These are phyloP conservation scores for Brassica napus DNA, from an alignment of 345 rosid species.

Conservation along the genomic window DNA sequence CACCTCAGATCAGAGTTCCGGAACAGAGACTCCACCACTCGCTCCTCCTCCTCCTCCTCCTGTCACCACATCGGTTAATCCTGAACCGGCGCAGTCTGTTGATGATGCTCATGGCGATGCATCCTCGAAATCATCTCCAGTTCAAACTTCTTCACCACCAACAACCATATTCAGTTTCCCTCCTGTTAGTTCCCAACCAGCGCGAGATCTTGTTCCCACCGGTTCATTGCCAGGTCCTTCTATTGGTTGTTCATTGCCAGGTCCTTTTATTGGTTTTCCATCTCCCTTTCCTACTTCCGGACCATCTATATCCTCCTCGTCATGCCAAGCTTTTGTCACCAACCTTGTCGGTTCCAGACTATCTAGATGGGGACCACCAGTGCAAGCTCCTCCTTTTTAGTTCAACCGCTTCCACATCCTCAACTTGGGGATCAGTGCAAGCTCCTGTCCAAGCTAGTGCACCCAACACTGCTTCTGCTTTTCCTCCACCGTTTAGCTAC, in stretches of 20 bases:
- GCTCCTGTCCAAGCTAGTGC: conserved; percentile 1
- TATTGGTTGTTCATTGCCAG: neutral
- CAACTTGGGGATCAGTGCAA: neutral
- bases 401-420: neutral
- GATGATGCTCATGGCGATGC: neutral
- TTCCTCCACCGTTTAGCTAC: neutral
- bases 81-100: neutral
- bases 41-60: neutral
- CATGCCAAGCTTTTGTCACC: neutral
- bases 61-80: neutral
- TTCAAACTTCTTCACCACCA: neutral
- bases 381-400: neutral
- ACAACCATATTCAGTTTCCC: neutral
- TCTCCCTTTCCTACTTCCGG: neutral
- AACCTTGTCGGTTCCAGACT: neutral
- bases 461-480: neutral
- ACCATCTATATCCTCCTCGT: neutral
- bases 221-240: neutral
- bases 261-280: neutral
- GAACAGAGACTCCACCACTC: neutral
- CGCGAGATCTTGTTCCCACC: neutral
- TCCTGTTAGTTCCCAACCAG: neutral
- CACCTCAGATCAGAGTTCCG: neutral
- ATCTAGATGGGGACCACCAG: neutral
- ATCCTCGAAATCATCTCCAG: neutral